Base-by-base conservation (phyloP, 1,284 basidiomycete species). In the Moesziomyces antarcticus region DNA sequence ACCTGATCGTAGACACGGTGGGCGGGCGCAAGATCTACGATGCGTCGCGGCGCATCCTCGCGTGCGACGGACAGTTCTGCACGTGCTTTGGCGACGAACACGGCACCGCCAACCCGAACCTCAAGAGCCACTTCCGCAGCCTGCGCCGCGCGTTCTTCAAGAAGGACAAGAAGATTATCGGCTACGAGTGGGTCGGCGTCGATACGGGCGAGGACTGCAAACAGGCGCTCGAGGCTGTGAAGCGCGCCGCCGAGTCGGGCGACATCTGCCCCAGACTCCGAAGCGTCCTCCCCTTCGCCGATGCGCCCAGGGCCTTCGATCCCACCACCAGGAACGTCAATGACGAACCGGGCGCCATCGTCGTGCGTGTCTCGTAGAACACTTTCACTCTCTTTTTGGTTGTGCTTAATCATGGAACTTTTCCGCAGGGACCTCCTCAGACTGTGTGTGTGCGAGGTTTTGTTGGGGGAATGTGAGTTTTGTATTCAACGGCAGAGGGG, bases 111-210 rank as follows among this genome's bases (percentile, higher is more conserved):
- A 80, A 79, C 35, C 81, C 85, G 10, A 80, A 79, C 41, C 57
- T 83, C 46, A 66, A 76, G n/a, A 74, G 82, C 20, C 80, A 78
- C 59, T 64, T 85, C 24, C 80, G 84, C 13, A 81, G 79, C 22
- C 72, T 86, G 21, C 78, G 84, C 33, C 73, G 84, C 20, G 73
- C 83, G n/a, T 85, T 85, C 41, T 83, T 85, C 70, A 84, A 84
- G 56, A 85, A 85, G 65, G 84, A 85, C 73, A 82, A 82, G 72
- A 85, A 86, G 62, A 76, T 79, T 22, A 77, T 86, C 24, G 73
- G 79, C 3, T 86, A 85, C 71, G 85, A 84, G 50, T 84, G 80
- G 82, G 69, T 81, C 27, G 80, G 82, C 21, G 59, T 72, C 37
- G 80, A 82, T 27, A 65, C 65, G 13, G 73, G 67, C 21, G 75